phyloP scores from a whole-genome alignment of 2,329 filamentous ascomycete genomes.

The Xylogone sp. region DNA sequence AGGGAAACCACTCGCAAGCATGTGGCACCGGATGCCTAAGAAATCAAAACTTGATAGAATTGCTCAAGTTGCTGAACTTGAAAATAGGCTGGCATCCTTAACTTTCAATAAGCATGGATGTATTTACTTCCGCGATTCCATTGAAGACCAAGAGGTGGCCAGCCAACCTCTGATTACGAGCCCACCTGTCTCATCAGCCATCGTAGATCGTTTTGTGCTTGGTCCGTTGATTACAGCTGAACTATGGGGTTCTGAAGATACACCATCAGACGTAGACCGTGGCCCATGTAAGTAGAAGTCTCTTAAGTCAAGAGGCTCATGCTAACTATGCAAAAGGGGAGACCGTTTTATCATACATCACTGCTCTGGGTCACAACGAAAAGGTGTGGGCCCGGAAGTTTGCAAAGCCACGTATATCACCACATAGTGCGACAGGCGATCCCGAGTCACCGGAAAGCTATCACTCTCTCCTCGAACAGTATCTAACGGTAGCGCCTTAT shows the following conservation, averaged over 20 bases:
- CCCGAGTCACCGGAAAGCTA: slow-evolving; percentile 14
- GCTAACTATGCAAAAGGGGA: slow-evolving; percentile 10
- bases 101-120: slow-evolving; percentile 22
- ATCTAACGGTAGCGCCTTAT: slow-evolving; percentile 10
- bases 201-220: slow-evolving; percentile 8
- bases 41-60: slow-evolving; percentile 21
- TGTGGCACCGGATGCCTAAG: slow-evolving; percentile 26
- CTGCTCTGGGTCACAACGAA: slow-evolving; percentile 12
- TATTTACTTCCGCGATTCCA: slow-evolving; percentile 9
- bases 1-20: slow-evolving; percentile 24
- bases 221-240: slow-evolving; percentile 12
- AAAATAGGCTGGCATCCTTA: slow-evolving; percentile 20
- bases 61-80: slow-evolving; percentile 22
- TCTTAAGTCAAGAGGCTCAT: slow-evolving; percentile 4
- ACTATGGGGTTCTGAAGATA: slow-evolving; percentile 13
- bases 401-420: slow-evolving; percentile 10
- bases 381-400: slow-evolving; percentile 12
- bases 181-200: too few species aligned
- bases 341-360: slow-evolving; percentile 12
- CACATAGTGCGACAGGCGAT: slow-evolving; percentile 7
- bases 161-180: too few species aligned
- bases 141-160: too few species aligned
- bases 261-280: slow-evolving; percentile 15
- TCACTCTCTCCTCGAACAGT: slow-evolving; percentile 13
- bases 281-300: slow-evolving; percentile 14